A percentile compares a stretch with the other conserved stretches of the same genome.
phyloP scores from a whole-genome alignment of 805 yeast species.

The Candida anglica region DNA sequence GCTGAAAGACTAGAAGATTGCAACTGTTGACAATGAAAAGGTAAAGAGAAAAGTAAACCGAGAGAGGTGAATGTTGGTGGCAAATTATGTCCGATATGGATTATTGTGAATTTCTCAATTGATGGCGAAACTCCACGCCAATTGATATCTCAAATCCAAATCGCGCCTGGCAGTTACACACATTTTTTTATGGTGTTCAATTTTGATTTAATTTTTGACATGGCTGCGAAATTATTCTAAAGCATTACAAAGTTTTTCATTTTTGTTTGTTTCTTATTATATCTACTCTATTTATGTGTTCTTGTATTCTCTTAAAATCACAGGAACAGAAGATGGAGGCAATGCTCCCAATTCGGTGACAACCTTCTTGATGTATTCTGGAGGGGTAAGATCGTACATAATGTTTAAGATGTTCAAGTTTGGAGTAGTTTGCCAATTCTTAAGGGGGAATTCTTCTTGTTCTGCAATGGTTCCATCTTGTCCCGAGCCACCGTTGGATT shows the following conservation, averaged over 20 bases:
- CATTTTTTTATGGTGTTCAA: too few species aligned
- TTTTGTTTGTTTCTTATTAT: not conserved
- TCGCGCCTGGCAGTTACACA: too few species aligned
- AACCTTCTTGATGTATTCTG: conserved; percentile 87
- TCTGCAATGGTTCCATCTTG: conserved; percentile 7
- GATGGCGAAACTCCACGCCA: too few species aligned
- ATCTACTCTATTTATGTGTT: conserved; percentile 17
- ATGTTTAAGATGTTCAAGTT: conserved; percentile 73
- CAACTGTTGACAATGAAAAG: not conserved
- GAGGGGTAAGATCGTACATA: conserved; percentile 92
- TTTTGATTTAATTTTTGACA: too few species aligned
- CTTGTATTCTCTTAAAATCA: conserved; percentile 89
- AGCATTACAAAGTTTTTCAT: not conserved
- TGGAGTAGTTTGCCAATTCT: conserved; percentile 62
- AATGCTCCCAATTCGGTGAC: conserved; percentile 94
- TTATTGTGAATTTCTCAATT: too few species aligned
- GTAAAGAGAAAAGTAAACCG: not conserved
- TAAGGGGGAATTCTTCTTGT: conserved; percentile 34
- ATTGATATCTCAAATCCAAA: too few species aligned
- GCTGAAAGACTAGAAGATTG: too few species aligned
- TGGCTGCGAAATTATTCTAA: not conserved
- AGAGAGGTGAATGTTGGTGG: not conserved
- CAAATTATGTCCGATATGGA: too few species aligned
- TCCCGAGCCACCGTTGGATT: too few species aligned
- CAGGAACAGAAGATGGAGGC: conserved; percentile 98